Conservation (phyloP, 2,329 filamentous ascomycete genomes). For the Fusarium domesticum region DNA sequence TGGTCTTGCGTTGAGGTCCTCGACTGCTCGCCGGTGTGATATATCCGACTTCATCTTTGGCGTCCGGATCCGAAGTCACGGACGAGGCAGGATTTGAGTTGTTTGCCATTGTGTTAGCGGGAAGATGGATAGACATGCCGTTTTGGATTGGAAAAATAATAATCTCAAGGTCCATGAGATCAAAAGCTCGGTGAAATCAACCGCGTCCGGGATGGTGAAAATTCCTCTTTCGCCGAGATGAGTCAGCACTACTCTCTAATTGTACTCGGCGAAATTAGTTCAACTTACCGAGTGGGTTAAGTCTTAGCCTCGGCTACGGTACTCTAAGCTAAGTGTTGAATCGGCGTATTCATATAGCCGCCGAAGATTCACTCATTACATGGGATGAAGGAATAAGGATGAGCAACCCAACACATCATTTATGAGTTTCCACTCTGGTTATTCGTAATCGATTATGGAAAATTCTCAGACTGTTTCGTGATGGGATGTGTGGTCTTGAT, state of each 20-base stretch:
- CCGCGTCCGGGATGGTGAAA: too few species aligned
- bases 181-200: too few species aligned
- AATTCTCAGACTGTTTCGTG: background rate
- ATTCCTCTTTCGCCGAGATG: background rate
- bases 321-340: background rate
- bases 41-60: constrained; percentile 16
- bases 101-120: background rate
- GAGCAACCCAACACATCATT: background rate
- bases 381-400: too few species aligned
- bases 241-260: background rate
- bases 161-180: too few species aligned
- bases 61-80: constrained; percentile 20
- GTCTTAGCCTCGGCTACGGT: background rate
- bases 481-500: too few species aligned
- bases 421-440: background rate
- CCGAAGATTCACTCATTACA: background rate
- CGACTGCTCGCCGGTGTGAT: constrained; percentile 10
- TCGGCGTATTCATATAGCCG: background rate
- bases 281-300: background rate
- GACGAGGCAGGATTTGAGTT: constrained; percentile 3
- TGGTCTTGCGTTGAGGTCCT: constrained; percentile 23
- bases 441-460: background rate
- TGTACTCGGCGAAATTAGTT: background rate
- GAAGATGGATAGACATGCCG: too few species aligned
- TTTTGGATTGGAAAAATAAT: too few species aligned